Percentiles rank a stretch among this genome's conserved stretches.
phyloP scores from a whole-genome alignment of 352 stramenopile genomes.

The Globisporangium echinulatum region DNA sequence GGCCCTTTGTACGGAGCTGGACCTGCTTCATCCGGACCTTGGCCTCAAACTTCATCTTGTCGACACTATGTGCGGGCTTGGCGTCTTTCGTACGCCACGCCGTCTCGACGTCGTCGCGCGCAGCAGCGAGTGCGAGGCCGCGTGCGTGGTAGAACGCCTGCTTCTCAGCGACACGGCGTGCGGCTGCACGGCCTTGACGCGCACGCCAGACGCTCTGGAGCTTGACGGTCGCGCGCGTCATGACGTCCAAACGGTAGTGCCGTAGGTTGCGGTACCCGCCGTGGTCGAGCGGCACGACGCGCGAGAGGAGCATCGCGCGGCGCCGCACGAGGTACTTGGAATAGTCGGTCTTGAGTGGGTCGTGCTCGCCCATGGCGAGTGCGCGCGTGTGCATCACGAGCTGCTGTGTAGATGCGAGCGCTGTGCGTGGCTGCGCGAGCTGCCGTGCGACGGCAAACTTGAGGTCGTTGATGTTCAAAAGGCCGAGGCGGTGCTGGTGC shows the following conservation, averaged over 20 bases:
- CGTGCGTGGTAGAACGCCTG: constrained; percentile 88
- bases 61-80: constrained; percentile 62
- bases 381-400: constrained; percentile 81
- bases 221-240: constrained; percentile 58
- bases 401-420: constrained; percentile 62
- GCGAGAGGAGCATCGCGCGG: constrained; percentile 61
- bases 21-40: constrained; percentile 92
- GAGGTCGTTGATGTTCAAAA: constrained; percentile 86
- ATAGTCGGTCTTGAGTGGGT: constrained; percentile 91
- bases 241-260: constrained; percentile 68
- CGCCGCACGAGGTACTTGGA: constrained; percentile 84
- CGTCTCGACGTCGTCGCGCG: constrained; percentile 38
- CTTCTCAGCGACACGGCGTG: constrained; percentile 68
- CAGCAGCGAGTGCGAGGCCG: constrained; percentile 65
- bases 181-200: constrained; percentile 61
- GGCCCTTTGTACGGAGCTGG: constrained; percentile 84
- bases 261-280: constrained; percentile 83
- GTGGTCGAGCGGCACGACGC: constrained; percentile 86
- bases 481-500: constrained; percentile 83
- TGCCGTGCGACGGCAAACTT: constrained; percentile 73
- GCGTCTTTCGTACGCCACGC: constrained; percentile 76
- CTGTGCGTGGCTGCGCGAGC: constrained; percentile 33
- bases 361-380: constrained; percentile 87
- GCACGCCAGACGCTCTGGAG: constrained; percentile 83
- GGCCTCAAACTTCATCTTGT: constrained; percentile 92